Base-by-base conservation (phyloP, 129 eudicot species). In the Artemisia tridentata region DNA sequence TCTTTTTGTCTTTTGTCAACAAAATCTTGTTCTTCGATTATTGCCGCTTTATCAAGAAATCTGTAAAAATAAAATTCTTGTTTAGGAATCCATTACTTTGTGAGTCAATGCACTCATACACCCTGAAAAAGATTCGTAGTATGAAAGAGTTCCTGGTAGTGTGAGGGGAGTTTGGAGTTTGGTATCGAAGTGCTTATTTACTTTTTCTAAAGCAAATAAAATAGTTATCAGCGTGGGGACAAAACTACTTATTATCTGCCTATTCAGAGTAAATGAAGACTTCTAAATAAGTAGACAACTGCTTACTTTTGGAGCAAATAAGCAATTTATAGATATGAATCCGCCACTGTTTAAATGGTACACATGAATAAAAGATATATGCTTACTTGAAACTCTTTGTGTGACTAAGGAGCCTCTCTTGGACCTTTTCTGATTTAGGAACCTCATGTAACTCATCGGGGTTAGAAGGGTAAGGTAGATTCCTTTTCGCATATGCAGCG, bases 21-120 rank as follows among this genome's bases (percentile, higher is more conserved):
- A 16, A 13, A 65, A 68, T 67, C 79, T 38, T 73, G 54, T 43
- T 80, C 85, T 65, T 84, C 84, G 3, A 86, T 71, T 8, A 90
- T 77, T 31, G 96, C 93, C 2, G 96, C 96, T 75, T 86, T 90
- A 67, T 90, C 93, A 17, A 90, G 88, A 79, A 84, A 86, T 41
- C 96, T 90, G 61, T 23, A 63, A 61, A 77, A 12, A 48, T 5
- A 20, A 17, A 72, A 69, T 16, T 43, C 66, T 29, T 2, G 7
- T 13, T 12, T 61, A 27, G 18, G 19, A 61, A 61, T 1, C 63
- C 63, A 11, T 20, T 29, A 57, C 4, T 20, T 57, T 29, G 25
- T 57, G 8, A 38, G 45, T 38, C 45, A 38, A 38, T 38, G 45
- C 45, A 38, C 45, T 38, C 9, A 7, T 7, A 38, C 45, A 38